phyloP scores from a whole-genome alignment of 1,139 yeast genomes.

The Protomyces gravidus region DNA sequence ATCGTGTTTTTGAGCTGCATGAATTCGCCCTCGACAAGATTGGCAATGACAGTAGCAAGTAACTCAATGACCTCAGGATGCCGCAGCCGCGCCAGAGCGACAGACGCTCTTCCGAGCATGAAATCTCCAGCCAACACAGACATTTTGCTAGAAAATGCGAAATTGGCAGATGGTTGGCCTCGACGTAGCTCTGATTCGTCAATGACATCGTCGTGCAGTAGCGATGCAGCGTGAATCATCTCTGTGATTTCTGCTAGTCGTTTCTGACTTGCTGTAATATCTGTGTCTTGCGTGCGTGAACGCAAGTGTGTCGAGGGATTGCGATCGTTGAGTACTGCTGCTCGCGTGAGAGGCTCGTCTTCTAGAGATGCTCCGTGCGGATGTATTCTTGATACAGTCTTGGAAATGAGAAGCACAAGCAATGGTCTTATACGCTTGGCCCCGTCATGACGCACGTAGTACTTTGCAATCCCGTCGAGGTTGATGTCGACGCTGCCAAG shows the following conservation, averaged over 20 bases:
- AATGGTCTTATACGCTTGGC: slow-evolving; percentile 83
- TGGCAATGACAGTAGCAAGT: slow-evolving; percentile 91
- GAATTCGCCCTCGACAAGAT: slow-evolving; percentile 95
- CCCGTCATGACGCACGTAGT: slow-evolving; percentile 94
- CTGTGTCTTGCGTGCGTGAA: slow-evolving; percentile 42
- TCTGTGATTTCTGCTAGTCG: slow-evolving; percentile 95
- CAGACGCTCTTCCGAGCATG: slow-evolving; percentile 90
- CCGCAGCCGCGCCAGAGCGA: slow-evolving; percentile 83
- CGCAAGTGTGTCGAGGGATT: slow-evolving; percentile 50
- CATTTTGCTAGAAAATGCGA: slow-evolving; percentile 94
- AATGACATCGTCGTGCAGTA: slow-evolving; percentile 94
- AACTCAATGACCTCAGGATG: slow-evolving; percentile 97
- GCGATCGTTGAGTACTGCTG: slow-evolving; percentile 78
- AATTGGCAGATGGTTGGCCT: slow-evolving; percentile 85
- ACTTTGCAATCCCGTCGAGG: slow-evolving; percentile 79
- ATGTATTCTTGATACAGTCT: slow-evolving; percentile 71
- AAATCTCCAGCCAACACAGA: slow-evolving; percentile 97
- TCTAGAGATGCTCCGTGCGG: slow-evolving; percentile 27
- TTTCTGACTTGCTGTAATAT: slow-evolving; percentile 88
- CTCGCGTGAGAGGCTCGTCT: slow-evolving; percentile 61
- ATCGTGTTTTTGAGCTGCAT: slow-evolving; percentile 95
- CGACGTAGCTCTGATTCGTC: slow-evolving; percentile 88
- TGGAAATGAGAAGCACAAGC: slow-evolving; percentile 73
- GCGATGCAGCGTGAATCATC: slow-evolving; percentile 96
- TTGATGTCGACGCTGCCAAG: slow-evolving; percentile 94